phyloP scores from a whole-genome alignment of 495 filamentous ascomycete species.

The Cairneyella variabilis region DNA sequence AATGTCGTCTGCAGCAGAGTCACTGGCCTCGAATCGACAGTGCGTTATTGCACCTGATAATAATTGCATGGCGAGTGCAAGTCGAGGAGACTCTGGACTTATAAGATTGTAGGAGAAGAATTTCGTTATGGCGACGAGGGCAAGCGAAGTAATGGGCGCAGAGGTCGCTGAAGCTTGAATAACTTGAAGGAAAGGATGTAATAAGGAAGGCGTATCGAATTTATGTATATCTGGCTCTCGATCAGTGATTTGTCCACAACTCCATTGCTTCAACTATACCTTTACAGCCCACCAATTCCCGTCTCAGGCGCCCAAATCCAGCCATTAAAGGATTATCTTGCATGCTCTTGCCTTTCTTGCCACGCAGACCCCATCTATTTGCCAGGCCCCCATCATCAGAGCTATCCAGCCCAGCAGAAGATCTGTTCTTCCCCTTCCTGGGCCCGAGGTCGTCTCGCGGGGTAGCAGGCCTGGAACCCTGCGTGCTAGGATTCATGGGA shows the following conservation, averaged over 20 bases:
- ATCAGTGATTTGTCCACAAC: conserved; percentile 2
- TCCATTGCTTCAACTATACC: conserved; percentile 37
- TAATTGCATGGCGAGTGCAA: conserved; percentile 88
- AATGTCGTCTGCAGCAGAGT: conserved; percentile 91
- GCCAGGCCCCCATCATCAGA: conserved; percentile 24
- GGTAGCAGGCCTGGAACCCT: conserved; percentile 27
- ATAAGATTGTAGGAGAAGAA: conserved; percentile 96
- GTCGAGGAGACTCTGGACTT: conserved; percentile 71
- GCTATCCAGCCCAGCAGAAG: conserved; percentile 50
- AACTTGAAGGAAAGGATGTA: conserved; percentile 96
- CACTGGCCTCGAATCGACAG: conserved; percentile 94
- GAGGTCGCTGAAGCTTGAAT: conserved; percentile 95
- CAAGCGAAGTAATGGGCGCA: conserved; percentile 91
- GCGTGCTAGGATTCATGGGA: conserved; percentile 28
- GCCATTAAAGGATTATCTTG: conserved; percentile 97
- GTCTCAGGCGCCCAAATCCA: conserved; percentile 85
- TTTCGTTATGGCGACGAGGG: conserved; percentile 92
- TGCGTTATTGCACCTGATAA: conserved; percentile 94
- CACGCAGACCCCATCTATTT: conserved; percentile 81
- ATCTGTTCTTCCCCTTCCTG: conserved; percentile 36
- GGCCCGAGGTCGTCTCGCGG: conserved; percentile 20
- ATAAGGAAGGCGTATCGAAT: conserved; percentile 85
- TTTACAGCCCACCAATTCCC: conserved; percentile 87
- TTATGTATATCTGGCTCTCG: conserved; percentile 66
- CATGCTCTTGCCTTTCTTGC: conserved; percentile 97